phyloP scores from a whole-genome alignment of 1,284 basidiomycete genomes.

The Trichosporon coremiiforme region DNA sequence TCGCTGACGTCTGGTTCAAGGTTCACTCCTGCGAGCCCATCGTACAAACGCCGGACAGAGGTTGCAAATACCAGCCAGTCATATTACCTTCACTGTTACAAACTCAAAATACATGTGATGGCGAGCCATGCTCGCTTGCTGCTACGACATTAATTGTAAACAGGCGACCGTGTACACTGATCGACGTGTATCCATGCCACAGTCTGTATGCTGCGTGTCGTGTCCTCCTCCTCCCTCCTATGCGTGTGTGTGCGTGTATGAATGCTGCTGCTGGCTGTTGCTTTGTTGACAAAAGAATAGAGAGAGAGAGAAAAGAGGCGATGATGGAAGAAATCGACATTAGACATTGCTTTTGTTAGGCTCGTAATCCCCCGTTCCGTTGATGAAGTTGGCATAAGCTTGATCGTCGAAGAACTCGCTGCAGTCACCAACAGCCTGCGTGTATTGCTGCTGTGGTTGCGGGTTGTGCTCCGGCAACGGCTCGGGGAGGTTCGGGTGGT shows the following conservation, averaged over 20 bases:
- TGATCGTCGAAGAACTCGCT: constrained; percentile 13
- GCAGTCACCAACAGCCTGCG: constrained; percentile 5
- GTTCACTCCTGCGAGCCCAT: not conserved
- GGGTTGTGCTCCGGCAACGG: not conserved
- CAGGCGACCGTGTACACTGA: not conserved
- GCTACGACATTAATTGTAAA: not conserved
- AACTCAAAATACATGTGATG: constrained; percentile 11
- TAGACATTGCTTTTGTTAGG: not conserved
- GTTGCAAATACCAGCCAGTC: not conserved
- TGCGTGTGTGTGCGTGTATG: constrained; percentile 11
- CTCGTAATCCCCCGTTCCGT: constrained; percentile 11
- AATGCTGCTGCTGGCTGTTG: not conserved
- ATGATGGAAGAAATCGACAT: not conserved
- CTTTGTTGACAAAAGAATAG: not conserved
- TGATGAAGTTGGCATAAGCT: constrained; percentile 12
- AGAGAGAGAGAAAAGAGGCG: not conserved
- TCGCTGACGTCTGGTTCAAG: not conserved
- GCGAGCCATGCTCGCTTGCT: not conserved
- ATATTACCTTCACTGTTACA: constrained; percentile 3
- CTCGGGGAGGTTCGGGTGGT: constrained; percentile 3
- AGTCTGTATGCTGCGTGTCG: not conserved
- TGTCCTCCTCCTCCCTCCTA: not conserved
- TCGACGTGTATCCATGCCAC: not conserved
- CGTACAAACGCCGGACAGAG: not conserved
- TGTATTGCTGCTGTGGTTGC: constrained; percentile 1